phyloP scores from a whole-genome alignment of 441 rosid species.

The Pelargonium exstipulatum region DNA sequence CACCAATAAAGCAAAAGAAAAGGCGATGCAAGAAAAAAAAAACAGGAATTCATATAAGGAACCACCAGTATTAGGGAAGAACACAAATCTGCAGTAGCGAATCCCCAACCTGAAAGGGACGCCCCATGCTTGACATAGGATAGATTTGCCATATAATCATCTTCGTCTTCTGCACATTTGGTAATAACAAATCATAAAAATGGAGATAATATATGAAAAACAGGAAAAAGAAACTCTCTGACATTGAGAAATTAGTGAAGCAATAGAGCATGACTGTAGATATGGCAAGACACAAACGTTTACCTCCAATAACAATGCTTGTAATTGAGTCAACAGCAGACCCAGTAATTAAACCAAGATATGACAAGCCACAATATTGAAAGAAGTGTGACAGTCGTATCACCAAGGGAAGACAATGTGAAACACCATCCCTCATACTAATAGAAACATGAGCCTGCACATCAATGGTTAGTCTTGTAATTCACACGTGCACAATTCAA shows the following conservation, averaged over 20 bases:
- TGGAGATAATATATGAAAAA: conserved; percentile 7
- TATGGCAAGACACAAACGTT: conserved; percentile 13
- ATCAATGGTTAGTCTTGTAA: conserved; percentile 21
- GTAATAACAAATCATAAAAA: conserved; percentile 14
- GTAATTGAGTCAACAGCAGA: conserved; percentile 41
- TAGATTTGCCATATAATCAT: conserved; percentile 34
- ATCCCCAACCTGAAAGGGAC: conserved; percentile 53
- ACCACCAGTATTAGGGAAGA: background rate
- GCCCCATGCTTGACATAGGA: conserved; percentile 64
- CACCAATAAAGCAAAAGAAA: conserved; percentile 21
- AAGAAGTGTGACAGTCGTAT: conserved; percentile 41
- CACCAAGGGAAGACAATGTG: conserved; percentile 38
- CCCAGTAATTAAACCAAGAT: conserved; percentile 63
- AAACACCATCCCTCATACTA: conserved; percentile 30
- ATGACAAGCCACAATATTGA: conserved; percentile 51
- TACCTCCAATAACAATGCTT: conserved; percentile 43
- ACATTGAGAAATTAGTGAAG: conserved; percentile 6
- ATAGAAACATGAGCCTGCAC: conserved; percentile 64
- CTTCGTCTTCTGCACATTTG: conserved; percentile 44
- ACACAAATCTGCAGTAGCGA: background rate
- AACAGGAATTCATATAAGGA: conserved; percentile 1
- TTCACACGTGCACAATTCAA: background rate
- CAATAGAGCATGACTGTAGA: conserved; percentile 4
- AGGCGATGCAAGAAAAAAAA: conserved; percentile 6
- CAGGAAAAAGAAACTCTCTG: conserved; percentile 1